Evolutionary conservation across 2,329 filamentous ascomycete species (phyloP).

Genomic region (Curvularia spicifera): DNA sequence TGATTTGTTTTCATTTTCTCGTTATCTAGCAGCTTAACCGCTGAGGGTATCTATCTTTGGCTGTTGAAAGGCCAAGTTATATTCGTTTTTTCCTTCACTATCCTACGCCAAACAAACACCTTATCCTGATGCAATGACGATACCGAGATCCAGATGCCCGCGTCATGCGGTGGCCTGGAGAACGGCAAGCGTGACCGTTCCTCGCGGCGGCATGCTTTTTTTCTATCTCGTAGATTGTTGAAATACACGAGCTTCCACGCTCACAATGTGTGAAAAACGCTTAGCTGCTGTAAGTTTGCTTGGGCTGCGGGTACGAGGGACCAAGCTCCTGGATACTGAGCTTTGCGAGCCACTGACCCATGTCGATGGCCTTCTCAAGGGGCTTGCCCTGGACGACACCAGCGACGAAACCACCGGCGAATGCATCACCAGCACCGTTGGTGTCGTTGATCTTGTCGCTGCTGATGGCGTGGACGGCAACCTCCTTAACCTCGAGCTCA

Average conservation of each 20-base stretch:
- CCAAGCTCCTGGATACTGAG: slow-evolving; percentile 94
- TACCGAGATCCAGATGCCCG: slow-evolving; percentile 1
- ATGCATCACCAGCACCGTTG: slow-evolving; percentile 95
- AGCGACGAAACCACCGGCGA: slow-evolving; percentile 91
- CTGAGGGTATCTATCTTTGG: slow-evolving; percentile 29
- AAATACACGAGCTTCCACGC: slow-evolving; percentile 49
- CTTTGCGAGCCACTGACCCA: slow-evolving; percentile 95
- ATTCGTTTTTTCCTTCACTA: slow-evolving; percentile 5
- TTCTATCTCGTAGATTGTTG: slow-evolving; percentile 51
- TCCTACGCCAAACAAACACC: slow-evolving; percentile 11
- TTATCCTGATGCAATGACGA: slow-evolving; percentile 5
- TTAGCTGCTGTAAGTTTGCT: slow-evolving; percentile 52
- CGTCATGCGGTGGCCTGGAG: not conserved
- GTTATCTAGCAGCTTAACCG: slow-evolving; percentile 11
- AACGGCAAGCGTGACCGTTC: slow-evolving; percentile 5
- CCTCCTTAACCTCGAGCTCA: slow-evolving; percentile 71
- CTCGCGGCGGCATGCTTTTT: slow-evolving; percentile 26
- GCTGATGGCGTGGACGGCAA: slow-evolving; percentile 79
- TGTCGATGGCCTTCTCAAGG: slow-evolving; percentile 79
- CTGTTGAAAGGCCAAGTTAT: slow-evolving; percentile 31
- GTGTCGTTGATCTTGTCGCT: slow-evolving; percentile 88
- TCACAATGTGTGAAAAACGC: slow-evolving; percentile 30
- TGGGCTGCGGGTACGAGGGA: slow-evolving; percentile 71
- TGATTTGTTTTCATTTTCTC: slow-evolving; percentile 3
- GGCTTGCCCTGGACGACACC: slow-evolving; percentile 85